phyloP scores from a whole-genome alignment of 257 asterid genomes.

The Lavandula angustifolia region DNA sequence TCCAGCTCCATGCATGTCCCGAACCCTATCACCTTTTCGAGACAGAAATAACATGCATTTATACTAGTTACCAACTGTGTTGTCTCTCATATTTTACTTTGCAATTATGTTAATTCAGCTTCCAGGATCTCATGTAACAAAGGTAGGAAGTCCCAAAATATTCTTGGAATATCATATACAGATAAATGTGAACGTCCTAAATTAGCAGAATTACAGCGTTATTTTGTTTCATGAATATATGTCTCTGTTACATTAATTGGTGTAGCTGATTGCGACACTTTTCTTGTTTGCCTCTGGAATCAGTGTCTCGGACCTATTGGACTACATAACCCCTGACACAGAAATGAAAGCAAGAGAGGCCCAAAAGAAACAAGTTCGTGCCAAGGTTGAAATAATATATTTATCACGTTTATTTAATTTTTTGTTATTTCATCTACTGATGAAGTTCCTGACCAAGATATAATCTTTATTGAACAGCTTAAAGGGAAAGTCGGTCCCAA shows the following conservation, averaged over 20 bases:
- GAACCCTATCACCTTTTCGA: no score
- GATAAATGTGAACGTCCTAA: neutral
- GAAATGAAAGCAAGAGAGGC: slow-evolving; percentile 87
- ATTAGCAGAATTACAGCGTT: neutral
- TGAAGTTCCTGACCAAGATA: slow-evolving; percentile 25
- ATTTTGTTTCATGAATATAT: neutral
- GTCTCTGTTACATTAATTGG: neutral
- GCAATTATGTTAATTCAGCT: neutral
- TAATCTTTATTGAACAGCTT: slow-evolving; percentile 46
- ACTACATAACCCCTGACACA: slow-evolving; percentile 85
- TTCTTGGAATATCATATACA: neutral
- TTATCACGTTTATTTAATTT: slow-evolving; percentile 10
- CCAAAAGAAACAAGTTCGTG: slow-evolving; percentile 83
- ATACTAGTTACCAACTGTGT: neutral
- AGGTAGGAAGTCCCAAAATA: slow-evolving; percentile 3
- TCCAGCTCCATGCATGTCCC: no score
- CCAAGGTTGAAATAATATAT: slow-evolving; percentile 51
- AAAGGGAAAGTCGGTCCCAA: slow-evolving; percentile 70
- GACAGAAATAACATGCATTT: neutral
- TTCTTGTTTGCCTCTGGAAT: slow-evolving; percentile 19
- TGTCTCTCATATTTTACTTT: neutral
- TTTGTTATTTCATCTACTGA: slow-evolving; percentile 7
- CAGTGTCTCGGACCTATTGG: slow-evolving; percentile 88
- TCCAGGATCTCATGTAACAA: neutral
- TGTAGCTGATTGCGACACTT: slow-evolving; percentile 19